phyloP scores from a whole-genome alignment of 805 yeast genomes.

The Metschnikowia orientalis region DNA sequence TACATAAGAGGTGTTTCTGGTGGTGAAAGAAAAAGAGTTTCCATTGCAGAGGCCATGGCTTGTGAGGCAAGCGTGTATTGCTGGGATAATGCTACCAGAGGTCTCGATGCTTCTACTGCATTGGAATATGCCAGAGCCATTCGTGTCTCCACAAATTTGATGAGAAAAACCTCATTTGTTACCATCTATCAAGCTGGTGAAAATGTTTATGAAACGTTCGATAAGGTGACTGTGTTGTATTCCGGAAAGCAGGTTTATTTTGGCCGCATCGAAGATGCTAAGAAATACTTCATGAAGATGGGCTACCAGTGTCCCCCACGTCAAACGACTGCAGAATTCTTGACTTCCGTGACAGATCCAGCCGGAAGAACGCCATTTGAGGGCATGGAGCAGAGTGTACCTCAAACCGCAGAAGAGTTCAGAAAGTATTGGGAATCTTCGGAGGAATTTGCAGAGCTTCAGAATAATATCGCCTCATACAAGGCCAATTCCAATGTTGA shows the following conservation, averaged over 20 bases:
- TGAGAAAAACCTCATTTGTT: slow-evolving; percentile 17
- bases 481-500: slow-evolving; percentile 6
- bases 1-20: slow-evolving; percentile 43
- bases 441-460: slow-evolving; percentile 20
- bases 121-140: slow-evolving; percentile 29
- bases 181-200: slow-evolving; percentile 29
- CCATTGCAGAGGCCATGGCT: slow-evolving; percentile 30
- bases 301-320: slow-evolving; percentile 62
- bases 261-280: slow-evolving; percentile 56
- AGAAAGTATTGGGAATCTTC: slow-evolving; percentile 54
- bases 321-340: slow-evolving; percentile 67
- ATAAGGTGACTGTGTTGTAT: slow-evolving; percentile 29
- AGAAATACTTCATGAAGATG: slow-evolving; percentile 56
- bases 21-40: slow-evolving; percentile 29
- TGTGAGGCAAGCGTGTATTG: slow-evolving; percentile 22
- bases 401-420: slow-evolving; percentile 61
- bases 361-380: slow-evolving; percentile 47
- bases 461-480: slow-evolving; percentile 21
- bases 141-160: slow-evolving; percentile 22
- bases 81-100: slow-evolving; percentile 34
- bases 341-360: slow-evolving; percentile 68
- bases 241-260: slow-evolving; percentile 51
- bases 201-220: slow-evolving; percentile 27
- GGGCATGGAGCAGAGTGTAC: slow-evolving; percentile 52
- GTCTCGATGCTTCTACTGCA: slow-evolving; percentile 32